A percentile compares a stretch with the other conserved stretches of the same genome.
phyloP scores from a whole-genome alignment of 2,329 filamentous ascomycete genomes.

The Fusarium abutilonis region DNA sequence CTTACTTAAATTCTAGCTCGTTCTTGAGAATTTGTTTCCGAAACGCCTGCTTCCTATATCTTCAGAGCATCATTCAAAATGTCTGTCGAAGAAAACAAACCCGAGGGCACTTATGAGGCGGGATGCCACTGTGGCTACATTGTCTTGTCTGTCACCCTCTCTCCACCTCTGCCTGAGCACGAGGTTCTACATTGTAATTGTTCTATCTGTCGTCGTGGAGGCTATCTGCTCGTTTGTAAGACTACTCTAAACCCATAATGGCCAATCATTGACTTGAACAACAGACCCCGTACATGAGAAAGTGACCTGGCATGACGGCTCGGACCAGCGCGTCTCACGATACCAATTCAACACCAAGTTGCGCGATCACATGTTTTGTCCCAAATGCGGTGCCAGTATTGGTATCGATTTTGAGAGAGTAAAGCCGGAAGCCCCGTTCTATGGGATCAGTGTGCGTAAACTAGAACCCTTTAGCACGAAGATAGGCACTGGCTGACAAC shows the following conservation, averaged over 20 bases:
- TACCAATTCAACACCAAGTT: constrained; percentile 58
- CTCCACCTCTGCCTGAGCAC: constrained; percentile 58
- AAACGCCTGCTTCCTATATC: neutral
- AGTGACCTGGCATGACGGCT: constrained; percentile 56
- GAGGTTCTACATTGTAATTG: constrained; percentile 62
- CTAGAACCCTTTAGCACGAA: fast-evolving
- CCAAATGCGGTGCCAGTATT: constrained; percentile 58
- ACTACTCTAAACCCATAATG: neutral
- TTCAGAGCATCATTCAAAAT: constrained; percentile 8
- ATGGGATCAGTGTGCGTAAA: constrained; percentile 57
- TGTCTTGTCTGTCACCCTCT: constrained; percentile 58
- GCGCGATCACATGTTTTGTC: constrained; percentile 61
- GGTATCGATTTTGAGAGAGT: constrained; percentile 56
- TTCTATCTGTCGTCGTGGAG: constrained; percentile 62
- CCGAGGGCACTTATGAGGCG: constrained; percentile 56
- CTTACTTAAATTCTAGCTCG: neutral
- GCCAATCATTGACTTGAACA: neutral
- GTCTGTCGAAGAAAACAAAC: constrained; percentile 29
- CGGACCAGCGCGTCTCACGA: constrained; percentile 42
- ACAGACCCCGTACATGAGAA: constrained; percentile 53
- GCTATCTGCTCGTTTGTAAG: constrained; percentile 61
- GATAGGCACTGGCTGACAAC: constrained; percentile 1
- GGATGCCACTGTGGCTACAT: constrained; percentile 65
- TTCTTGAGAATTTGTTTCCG: neutral
- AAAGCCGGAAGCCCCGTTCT: constrained; percentile 43